phyloP scores from a whole-genome alignment of 2,329 filamentous ascomycete genomes.

The Pestalotiopsis sp. region DNA sequence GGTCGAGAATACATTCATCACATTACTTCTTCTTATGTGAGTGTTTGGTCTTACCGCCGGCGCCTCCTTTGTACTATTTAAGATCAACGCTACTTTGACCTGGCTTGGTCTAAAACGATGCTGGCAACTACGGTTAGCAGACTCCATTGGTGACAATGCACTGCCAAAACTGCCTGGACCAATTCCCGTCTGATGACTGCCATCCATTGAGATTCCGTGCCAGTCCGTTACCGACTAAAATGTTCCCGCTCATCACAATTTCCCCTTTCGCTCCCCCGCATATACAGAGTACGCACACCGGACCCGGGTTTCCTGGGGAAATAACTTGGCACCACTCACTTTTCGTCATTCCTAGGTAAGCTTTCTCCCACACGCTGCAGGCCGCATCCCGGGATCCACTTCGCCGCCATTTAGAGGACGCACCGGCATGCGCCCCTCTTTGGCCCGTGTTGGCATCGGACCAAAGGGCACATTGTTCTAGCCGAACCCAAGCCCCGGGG shows the following conservation, averaged over 20 bases:
- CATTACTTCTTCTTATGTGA: neutral
- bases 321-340: neutral
- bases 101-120: too few species aligned
- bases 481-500: too few species aligned
- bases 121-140: too few species aligned
- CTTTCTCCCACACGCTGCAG: too few species aligned
- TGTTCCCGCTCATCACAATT: neutral
- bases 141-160: too few species aligned
- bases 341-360: too few species aligned
- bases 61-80: neutral
- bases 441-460: too few species aligned
- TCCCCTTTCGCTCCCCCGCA: neutral
- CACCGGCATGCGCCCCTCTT: too few species aligned
- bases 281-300: neutral
- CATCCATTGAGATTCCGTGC: neutral
- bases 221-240: neutral
- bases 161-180: too few species aligned
- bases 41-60: neutral
- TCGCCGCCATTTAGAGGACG: too few species aligned
- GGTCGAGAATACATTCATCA: neutral
- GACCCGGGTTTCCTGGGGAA: neutral
- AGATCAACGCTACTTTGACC: neutral
- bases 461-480: too few species aligned
- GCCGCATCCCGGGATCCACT: too few species aligned
- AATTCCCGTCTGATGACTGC: neutral